These are phyloP conservation scores for Colletotrichum sp. DNA, from an alignment of 2,329 filamentous ascomycete species.

Conservation along the genomic window DNA sequence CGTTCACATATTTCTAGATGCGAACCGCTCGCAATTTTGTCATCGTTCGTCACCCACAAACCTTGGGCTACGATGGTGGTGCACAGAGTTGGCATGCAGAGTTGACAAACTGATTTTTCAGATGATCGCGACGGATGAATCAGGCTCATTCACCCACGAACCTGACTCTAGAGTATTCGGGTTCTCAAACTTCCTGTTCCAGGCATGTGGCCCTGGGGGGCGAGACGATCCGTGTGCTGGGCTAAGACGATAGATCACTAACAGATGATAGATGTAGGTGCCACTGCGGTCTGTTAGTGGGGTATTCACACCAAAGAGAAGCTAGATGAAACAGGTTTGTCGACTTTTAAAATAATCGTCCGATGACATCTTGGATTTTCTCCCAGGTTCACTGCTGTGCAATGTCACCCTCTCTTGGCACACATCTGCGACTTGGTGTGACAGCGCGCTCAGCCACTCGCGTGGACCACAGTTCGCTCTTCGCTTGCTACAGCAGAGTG, in stretches of 20 bases:
- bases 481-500: not conserved
- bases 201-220: not conserved
- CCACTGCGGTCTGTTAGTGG: not conserved
- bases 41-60: not conserved
- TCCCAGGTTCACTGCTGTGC: not conserved
- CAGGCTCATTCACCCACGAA: not conserved
- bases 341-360: constrained; percentile 10
- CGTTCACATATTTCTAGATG: not conserved
- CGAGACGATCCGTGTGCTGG: not conserved
- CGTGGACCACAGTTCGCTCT: not conserved
- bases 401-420: constrained; percentile 8
- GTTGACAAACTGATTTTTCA: not conserved
- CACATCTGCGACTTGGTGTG: constrained; percentile 16
- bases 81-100: not conserved
- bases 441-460: constrained; percentile 3
- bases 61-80: not conserved
- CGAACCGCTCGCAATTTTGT: not conserved
- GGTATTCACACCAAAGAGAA: not conserved
- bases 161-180: constrained; percentile 5
- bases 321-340: constrained; percentile 7
- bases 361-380: not conserved
- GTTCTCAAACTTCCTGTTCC: constrained; percentile 19
- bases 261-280: fast-evolving
- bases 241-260: not conserved
- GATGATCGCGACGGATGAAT: constrained; percentile 1